These are phyloP conservation scores for Fusarium pininemorale DNA, from an alignment of 2,329 filamentous ascomycete species.

Conservation along the genomic window DNA sequence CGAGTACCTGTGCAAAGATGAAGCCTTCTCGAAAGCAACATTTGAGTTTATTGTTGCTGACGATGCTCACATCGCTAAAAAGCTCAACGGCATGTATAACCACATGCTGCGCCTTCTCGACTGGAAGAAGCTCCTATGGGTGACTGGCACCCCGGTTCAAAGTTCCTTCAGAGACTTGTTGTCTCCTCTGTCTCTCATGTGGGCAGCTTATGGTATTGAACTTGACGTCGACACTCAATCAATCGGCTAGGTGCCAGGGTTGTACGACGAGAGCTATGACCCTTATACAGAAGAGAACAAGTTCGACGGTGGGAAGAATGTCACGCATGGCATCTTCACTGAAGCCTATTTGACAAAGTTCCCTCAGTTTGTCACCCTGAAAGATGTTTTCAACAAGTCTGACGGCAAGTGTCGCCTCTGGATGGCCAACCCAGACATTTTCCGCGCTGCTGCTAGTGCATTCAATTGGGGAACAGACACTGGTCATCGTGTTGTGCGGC, in stretches of 20 bases:
- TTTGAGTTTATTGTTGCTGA: background rate
- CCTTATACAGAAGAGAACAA: background rate
- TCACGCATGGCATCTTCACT: background rate
- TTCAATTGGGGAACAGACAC: background rate
- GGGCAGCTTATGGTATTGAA: background rate
- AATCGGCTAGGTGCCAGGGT: background rate
- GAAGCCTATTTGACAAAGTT: fast-evolving
- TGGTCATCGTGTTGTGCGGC: background rate
- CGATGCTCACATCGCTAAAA: background rate
- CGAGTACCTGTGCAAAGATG: background rate
- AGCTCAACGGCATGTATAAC: background rate
- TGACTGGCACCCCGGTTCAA: fast-evolving
- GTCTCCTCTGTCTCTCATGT: background rate
- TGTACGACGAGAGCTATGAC: background rate
- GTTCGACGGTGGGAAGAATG: fast-evolving
- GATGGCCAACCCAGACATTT: background rate
- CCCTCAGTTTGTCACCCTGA: fast-evolving
- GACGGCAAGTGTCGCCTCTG: background rate
- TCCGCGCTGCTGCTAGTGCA: background rate
- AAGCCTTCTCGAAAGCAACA: background rate
- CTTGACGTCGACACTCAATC: background rate
- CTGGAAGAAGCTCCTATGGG: fast-evolving
- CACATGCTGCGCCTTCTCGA: background rate
- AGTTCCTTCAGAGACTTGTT: background rate
- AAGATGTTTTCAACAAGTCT: background rate